phyloP scores from a whole-genome alignment of 768 basidiomycete species.

The Hygrophorus pudorinus region DNA sequence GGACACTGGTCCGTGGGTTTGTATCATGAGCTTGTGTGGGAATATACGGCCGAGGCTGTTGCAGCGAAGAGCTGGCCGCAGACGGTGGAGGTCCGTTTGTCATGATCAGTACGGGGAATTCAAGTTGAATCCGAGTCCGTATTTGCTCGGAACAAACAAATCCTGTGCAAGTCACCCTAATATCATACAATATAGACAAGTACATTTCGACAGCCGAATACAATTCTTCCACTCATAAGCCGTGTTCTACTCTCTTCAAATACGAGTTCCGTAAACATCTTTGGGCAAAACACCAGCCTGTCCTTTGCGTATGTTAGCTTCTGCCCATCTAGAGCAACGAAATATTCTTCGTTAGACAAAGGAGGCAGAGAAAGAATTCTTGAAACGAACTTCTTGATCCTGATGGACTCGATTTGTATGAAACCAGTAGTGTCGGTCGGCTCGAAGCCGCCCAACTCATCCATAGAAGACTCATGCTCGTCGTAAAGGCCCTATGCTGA shows the following conservation, averaged over 20 bases:
- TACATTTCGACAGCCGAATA: too few species aligned
- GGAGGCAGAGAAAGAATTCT: not conserved
- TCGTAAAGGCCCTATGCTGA: constrained; percentile 77
- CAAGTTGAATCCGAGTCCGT: too few species aligned
- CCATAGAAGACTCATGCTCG: constrained; percentile 94
- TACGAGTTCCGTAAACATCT: constrained; percentile 70
- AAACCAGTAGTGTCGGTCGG: constrained; percentile 93
- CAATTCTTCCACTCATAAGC: too few species aligned
- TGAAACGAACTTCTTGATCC: constrained; percentile 82
- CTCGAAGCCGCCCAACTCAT: constrained; percentile 96
- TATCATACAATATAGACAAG: too few species aligned
- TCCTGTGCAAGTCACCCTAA: too few species aligned
- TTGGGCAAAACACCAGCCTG: constrained; percentile 67
- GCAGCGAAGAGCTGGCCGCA: too few species aligned
- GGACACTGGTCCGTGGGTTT: too few species aligned
- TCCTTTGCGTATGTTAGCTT: constrained; percentile 78
- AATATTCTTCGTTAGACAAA: constrained; percentile 5
- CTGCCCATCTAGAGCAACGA: constrained; percentile 57
- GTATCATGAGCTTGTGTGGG: too few species aligned
- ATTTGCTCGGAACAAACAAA: too few species aligned
- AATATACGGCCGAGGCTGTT: too few species aligned
- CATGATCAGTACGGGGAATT: too few species aligned
- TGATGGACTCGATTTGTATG: constrained; percentile 95
- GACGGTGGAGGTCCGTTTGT: too few species aligned
- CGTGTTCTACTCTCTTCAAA: constrained; percentile 19